Evolutionary conservation across 2,329 filamentous ascomycete genomes (phyloP), one percentile per base, ranked within the genome.

Genomic region (Arthrobotrys musiformis): DNA sequence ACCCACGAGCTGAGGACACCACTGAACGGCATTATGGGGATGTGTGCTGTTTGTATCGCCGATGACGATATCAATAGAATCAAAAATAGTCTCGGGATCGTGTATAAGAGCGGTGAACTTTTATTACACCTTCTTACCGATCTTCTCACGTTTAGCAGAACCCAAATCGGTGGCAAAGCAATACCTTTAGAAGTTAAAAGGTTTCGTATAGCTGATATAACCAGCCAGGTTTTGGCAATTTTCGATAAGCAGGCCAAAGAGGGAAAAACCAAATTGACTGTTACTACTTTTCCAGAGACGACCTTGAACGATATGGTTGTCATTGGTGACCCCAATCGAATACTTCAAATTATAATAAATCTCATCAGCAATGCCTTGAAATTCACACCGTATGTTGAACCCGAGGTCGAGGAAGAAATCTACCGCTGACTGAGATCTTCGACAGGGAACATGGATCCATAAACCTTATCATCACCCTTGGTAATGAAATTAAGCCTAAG

Each of bases 41-140:
- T 97, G 91, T 94, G 91, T 80, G 92, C 93, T 0, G 91, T 97
- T 0, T 96, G 93, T 83, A 94, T 97, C 92, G 92, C 93, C 79
- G 93, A 97, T 82, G 90, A 94, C 60, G 93, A 97, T 81, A 85
- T 94, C n/a, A 83, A 86, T 26, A 89, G 91, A 79, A 90, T 97
- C 79, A 93, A 94, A 82, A 89, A 93, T 79, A 95, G 92, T 0
- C 86, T 97, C 4, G 92, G 93, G 81, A 93, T 93, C 17, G 90
- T 97, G 17, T 97, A 97, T 84, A 95, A 94, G 83, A 94, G 92
- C 17, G 93, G 88, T 3, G 94, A 97, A 82, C 84, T 97, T 3
- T 84, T 97, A 5, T 86, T 97, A 1, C 93, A 97, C 81, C 87
- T 97, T 1, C 86, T 97, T 7, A 95, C 95, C 50, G 94, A 97